Base-by-base conservation (phyloP, 805 yeast genomes). In the Candida krabiensis region DNA sequence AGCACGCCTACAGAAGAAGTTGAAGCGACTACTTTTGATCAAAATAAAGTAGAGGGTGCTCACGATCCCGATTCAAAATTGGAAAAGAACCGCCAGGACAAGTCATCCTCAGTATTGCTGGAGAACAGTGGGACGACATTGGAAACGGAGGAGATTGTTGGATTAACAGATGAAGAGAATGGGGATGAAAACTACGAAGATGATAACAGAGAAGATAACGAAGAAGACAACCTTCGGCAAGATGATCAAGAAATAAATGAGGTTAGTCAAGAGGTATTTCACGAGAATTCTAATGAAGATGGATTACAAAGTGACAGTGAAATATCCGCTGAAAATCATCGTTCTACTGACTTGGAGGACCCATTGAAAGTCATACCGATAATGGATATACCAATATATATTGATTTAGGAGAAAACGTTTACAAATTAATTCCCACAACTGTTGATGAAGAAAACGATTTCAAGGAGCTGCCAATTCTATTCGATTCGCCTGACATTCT, bases 361-460 rank as follows among this genome's bases (percentile, higher is more conserved):
- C n/a, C n/a, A n/a, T n/a, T n/a, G n/a, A 17, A 33, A 14, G 11
- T 11, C 7, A 22, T 12, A 11, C 35, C 33, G 4, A 18, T 24
- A 4, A 39, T 41, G 15, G 35, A 37, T 13, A 39, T 55, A 9
- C 61, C 63, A 2, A 41, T 57, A 5, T 60, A 57, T 33, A 41
- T 60, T 13, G 63, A 60, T 30, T 35, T 55, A 9, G 58, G 60
- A 16, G 50, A 44, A 5, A 50, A 50, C 19, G 52, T 60, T 11
- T 50, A 48, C 38, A 58, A 57, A 34, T 33, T 60, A 11, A 43
- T 50, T 19, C 36, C 41, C 6, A 58, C 61, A 2, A 19, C 39
- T 0, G 33, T 30, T 9, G 30, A 40, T 9, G 60, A 57, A 35
- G 60, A 56, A 19, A 35, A 50, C 12, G 52, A 50, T 46, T 58